Percentiles rank a stretch among this genome's conserved stretches.
phyloP scores from a whole-genome alignment of 441 rosid genomes.

The Geranium incanum region DNA sequence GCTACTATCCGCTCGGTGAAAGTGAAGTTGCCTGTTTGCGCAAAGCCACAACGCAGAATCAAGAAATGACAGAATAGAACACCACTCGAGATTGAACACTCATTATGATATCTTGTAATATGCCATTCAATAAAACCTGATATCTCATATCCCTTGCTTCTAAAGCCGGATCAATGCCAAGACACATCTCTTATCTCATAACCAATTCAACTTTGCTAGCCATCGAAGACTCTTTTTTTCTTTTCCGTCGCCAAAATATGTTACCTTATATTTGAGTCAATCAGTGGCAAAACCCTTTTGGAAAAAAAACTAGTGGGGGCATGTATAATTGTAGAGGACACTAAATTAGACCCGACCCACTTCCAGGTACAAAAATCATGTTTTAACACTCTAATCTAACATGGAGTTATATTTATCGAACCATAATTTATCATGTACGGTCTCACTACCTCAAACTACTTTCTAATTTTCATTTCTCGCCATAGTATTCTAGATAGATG shows the following conservation, averaged over 20 bases:
- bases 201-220: background rate
- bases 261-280: background rate
- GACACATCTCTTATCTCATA: background rate
- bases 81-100: too few relatives aligned
- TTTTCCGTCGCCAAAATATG: background rate
- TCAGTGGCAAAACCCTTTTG: background rate
- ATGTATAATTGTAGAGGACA: background rate
- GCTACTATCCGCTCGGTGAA: slow-evolving; percentile 74
- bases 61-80: too few relatives aligned
- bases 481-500: too few relatives aligned
- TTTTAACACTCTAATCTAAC: background rate
- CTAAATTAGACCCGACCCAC: background rate
- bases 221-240: background rate
- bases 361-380: background rate
- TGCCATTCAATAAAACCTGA: too few relatives aligned
- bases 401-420: background rate
- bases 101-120: too few relatives aligned
- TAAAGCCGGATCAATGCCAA: background rate
- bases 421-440: background rate
- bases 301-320: background rate
- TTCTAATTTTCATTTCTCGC: too few relatives aligned
- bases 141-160: too few relatives aligned
- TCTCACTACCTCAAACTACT: background rate
- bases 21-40: slow-evolving; percentile 69
- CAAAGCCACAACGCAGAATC: background rate